phyloP scores from a whole-genome alignment of 2,329 filamentous ascomycete genomes.

The Alternaria brassicae region DNA sequence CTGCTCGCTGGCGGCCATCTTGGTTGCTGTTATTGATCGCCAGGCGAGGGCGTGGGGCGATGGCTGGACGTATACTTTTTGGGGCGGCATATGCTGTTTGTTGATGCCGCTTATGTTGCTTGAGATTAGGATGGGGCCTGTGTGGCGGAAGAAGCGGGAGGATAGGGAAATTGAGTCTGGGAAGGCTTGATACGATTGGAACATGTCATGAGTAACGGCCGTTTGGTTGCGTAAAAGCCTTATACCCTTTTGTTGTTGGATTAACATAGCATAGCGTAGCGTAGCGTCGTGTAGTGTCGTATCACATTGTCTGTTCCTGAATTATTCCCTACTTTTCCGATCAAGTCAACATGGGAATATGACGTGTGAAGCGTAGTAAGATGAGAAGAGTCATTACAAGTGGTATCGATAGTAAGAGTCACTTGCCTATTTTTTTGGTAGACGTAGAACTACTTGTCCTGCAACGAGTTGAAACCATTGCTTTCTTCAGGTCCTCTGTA shows the following conservation, averaged over 20 bases:
- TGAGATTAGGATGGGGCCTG: conserved; percentile 37
- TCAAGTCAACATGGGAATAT: background rate
- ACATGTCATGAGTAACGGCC: conserved; percentile 1
- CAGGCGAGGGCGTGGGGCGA: conserved; percentile 30
- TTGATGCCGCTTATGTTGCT: conserved; percentile 39
- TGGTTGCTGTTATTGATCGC: conserved; percentile 37
- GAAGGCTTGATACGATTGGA: background rate
- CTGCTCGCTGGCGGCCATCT: conserved; percentile 34
- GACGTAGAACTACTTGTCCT: background rate
- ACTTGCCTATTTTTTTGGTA: background rate
- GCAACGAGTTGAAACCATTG: background rate
- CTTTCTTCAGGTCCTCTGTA: background rate
- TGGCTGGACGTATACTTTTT: conserved; percentile 41
- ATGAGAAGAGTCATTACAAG: background rate
- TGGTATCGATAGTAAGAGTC: background rate
- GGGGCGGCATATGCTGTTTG: conserved; percentile 30
- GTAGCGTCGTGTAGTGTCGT: background rate
- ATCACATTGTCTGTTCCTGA: background rate
- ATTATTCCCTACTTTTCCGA: background rate
- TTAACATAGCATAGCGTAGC: background rate
- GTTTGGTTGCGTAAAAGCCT: conserved; percentile 3
- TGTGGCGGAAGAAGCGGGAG: conserved; percentile 33
- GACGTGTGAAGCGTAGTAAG: background rate
- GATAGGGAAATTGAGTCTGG: conserved; percentile 22
- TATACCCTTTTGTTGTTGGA: conserved; percentile 7